These are phyloP conservation scores for Oryza glumipatula DNA, from an alignment of 176 grass and related monocot species.

Conservation along the genomic window DNA sequence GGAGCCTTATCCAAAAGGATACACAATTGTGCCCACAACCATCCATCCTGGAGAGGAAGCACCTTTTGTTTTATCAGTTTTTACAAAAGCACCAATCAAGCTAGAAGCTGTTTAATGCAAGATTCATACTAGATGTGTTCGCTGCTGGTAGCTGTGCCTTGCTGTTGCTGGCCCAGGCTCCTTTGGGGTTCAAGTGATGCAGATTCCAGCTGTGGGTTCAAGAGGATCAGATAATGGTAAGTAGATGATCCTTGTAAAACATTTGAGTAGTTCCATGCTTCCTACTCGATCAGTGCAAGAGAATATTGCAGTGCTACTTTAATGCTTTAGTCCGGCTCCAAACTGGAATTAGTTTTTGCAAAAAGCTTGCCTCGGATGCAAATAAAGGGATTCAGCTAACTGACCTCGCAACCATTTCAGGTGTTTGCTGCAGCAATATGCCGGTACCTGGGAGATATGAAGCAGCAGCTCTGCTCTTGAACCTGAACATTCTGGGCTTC, in stretches of 20 bases:
- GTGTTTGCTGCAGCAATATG: slow-evolving; percentile 37
- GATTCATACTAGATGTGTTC: slow-evolving; percentile 27
- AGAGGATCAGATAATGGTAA: slow-evolving; percentile 38
- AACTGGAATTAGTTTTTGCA: not conserved
- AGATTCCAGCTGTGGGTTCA: slow-evolving; percentile 44
- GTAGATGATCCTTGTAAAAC: not conserved
- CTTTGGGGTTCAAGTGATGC: slow-evolving; percentile 9
- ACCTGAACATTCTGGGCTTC: slow-evolving; percentile 26
- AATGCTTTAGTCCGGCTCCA: not conserved
- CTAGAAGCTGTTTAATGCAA: slow-evolving; percentile 84
- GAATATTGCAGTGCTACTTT: not conserved
- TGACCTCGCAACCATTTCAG: slow-evolving; percentile 39
- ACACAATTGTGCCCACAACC: slow-evolving; percentile 98
- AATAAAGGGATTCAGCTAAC: slow-evolving; percentile 20
- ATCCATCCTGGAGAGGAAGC: slow-evolving; percentile 99
- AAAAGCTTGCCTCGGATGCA: not conserved
- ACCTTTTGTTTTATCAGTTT: slow-evolving; percentile 98
- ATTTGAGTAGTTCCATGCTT: not conserved
- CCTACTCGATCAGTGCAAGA: not conserved
- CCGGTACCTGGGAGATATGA: slow-evolving; percentile 33
- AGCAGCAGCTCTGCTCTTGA: slow-evolving; percentile 34
- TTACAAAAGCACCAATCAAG: slow-evolving; percentile 93
- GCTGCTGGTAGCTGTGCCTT: slow-evolving; percentile 28
- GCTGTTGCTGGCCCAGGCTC: slow-evolving; percentile 33
- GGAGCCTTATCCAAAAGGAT: slow-evolving; percentile 96